Evolutionary conservation across 225 moss, liverwort and hornwort genomes (phyloP), one percentile per base, ranked within the genome.

Genomic region (Lunularia cruciata): DNA sequence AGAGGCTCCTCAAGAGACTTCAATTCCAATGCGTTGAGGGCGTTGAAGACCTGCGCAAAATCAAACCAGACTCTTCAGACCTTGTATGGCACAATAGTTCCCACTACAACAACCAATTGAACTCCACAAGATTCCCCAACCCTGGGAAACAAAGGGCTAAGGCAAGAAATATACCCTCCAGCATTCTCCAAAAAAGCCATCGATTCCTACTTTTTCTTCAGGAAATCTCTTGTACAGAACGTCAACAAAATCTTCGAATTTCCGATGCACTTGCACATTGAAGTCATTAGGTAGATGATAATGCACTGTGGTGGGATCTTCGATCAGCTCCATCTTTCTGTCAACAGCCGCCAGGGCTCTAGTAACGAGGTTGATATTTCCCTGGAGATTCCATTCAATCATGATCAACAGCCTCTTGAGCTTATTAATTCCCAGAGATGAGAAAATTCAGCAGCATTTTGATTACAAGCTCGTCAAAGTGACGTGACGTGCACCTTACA

Each of bases 1-100:
- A 95, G 83, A n/a, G 95, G 92, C 69, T 95, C 95, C 75, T 95
- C 95, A 56, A 95, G 73, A 20, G 90, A 90, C 63, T 95, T 95
- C 12, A 95, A 76, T 69, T 95, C 92, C 72, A 95, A 52, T 8
- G 95, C 74, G 52, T 95, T 95, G 56, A 95, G 74, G 14, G 95
- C 88, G 57, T 90, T 88, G 67, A 78, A 95, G 0, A 95, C 86
- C 86, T 86, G 83, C 0, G 23, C 11, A 22, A 45, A 8, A 66
- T 5, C 0, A 59, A 71, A 45, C 36, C 47, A 47, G n/a, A 25
- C 6, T 20, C 5, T 22, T 6, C 39, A 47, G 3, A 12, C 8
- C 32, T 14, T n/a, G 4, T 35, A 31, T n/a, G n/a, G 18, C 30
- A 31, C 15, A 63, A 10, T 9, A 42, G 30, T 20, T 22, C 0